Base-by-base conservation (phyloP, 108 stramenopile species). In the Nitzschia sp. region DNA sequence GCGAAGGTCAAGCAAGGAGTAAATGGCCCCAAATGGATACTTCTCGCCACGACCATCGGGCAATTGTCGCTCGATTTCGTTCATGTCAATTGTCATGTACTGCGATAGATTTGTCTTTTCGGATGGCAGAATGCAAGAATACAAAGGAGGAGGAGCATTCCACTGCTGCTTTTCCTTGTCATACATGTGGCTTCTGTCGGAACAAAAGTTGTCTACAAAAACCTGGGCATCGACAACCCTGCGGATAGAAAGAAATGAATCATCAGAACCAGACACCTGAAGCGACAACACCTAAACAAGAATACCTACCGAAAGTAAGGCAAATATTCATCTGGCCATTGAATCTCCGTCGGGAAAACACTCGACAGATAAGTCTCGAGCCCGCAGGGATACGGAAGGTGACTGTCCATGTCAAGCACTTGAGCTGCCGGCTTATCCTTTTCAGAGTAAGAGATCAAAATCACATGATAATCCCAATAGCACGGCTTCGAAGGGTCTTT, bases 381-480 rank as follows among this genome's bases (percentile, higher is more conserved):
- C 21, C 83, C 68, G 54, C 76, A 83, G 21, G 90, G 88, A 69
- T 85, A 95, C 3, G 84, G 81, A 57, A 92, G 47, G 51, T 74
- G 71, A 36, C 85, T 84, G 64, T 95, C 94, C 19, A 95, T 66
- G 68, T 95, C 94, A 9, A 77, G 62, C 2, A 59, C 23, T 48
- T 51, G 28, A 51, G 46, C 72, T 19, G 58, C 29, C 19, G 65
- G 1, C 34, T 47, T 23, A 19, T 64, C 49, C 32, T 54, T 28
- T 31, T 58, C 8, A 26, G 48, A 38, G 9, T 24, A 67, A 18
- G 74, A 27, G 2, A 94, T 24, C 33, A 91, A 64, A 65, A 94
- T 78, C 9, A 95, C 94, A 75, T 95, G 94, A 76, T 95, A 95
- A 75, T 95, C 94, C 94, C 94, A 95, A 68, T 76, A 88, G 18